phyloP scores from a whole-genome alignment of 169 alveolate genomes.

The Plasmodium sp. region DNA sequence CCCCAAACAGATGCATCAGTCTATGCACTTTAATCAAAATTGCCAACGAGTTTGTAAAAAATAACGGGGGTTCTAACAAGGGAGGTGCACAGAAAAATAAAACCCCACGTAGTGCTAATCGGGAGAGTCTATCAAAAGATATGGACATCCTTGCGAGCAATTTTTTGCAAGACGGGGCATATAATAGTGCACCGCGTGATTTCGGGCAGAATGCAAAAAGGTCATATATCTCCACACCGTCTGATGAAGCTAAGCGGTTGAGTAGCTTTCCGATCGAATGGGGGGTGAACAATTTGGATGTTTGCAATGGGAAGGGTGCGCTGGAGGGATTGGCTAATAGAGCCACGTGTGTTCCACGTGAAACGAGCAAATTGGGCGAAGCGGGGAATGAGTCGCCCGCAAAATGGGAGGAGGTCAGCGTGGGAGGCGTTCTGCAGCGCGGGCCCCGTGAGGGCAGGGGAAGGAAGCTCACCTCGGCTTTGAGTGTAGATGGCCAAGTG shows the following conservation, averaged over 20 bases:
- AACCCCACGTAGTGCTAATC: neutral
- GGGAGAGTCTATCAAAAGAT: conserved; percentile 20
- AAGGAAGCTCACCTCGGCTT: neutral
- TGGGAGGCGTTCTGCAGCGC: neutral
- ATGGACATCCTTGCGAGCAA: neutral
- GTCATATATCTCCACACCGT: neutral
- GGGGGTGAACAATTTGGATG: neutral
- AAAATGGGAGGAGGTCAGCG: neutral
- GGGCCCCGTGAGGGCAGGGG: neutral
- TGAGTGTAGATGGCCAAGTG: neutral
- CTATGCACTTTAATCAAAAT: neutral
- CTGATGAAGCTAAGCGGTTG: neutral
- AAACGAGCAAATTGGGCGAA: conserved; percentile 1
- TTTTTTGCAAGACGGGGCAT: neutral
- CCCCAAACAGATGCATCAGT: neutral
- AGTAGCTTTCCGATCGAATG: neutral
- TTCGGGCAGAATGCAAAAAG: neutral
- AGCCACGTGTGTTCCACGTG: neutral
- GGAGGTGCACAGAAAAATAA: neutral
- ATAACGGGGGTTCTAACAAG: neutral
- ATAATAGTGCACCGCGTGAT: neutral
- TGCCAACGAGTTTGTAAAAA: neutral
- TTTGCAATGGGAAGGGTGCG: neutral
- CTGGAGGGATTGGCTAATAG: neutral
- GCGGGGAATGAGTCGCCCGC: neutral